Base-by-base conservation (phyloP, 2,329 filamentous ascomycete genomes). In the Ploettnerulaceae sp. region DNA sequence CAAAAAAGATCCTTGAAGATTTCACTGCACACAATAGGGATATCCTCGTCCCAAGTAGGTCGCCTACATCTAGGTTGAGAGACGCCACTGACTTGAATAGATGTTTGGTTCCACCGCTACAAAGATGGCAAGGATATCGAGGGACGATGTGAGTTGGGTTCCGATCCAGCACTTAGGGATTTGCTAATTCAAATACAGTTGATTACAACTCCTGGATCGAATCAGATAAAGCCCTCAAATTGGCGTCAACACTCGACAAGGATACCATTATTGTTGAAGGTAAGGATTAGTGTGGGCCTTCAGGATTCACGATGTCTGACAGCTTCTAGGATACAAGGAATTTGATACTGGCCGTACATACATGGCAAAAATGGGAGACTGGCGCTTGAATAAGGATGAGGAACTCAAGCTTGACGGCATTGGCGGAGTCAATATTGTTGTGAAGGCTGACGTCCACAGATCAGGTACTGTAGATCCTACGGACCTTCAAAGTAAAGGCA, bases 161-260 rank as follows among this genome's bases (percentile, higher is more conserved):
- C 41, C 57, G 64, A 55, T 66, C 48, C 21, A 28, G 4, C 15
- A 25, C 17, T n/a, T 14, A 22, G 42, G 8, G 43, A 20, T 11
- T 22, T 53, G 25, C 55, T 60, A 25, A 60, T 32, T n/a, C 11
- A 20, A n/a, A 17, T 25, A 26, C 51, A 93, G 88, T 97, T 64
- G 93, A 98, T 66, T 98, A 98, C 73, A 98, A 98, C 69, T 97
- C 93, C 1, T 98, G 93, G 93, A 79, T 95, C 59, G 93, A 98
- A 70, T 91, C 91, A 7, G 84, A 90, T 41, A 86, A 91, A 67
- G 89, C 79, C 37, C 79, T 84, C 49, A 85, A 82, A 61, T 76
- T 97, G 44, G 75, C 84, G n/a, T 71, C 76, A 5, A 79, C 72
- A 43, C 74, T 97, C 15, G 77, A 85, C 56, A 90, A 89, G 64